Evolutionary conservation across 257 asterid genomes (phyloP), one percentile per base, ranked within the genome.

Genomic region (Scutellaria minor): DNA sequence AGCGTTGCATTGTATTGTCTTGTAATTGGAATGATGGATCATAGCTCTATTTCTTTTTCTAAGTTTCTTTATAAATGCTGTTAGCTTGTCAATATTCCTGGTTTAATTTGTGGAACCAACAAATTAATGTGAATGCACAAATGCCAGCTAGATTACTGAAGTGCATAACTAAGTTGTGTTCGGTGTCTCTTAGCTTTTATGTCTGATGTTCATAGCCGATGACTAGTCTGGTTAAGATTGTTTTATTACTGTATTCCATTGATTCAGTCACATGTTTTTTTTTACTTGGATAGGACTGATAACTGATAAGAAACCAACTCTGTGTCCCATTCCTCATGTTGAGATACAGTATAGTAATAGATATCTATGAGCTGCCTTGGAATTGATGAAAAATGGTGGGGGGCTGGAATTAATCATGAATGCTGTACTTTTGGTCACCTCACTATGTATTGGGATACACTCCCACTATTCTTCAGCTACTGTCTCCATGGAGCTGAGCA

Each of bases 1-100:
- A 72, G 18, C 47, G 62, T 37, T 31, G 73, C 31, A 56, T 11
- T 62, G n/a, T 27, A 31, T 50, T 5, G 63, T 41, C 11, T 11
- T 44, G 42, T 11, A 20, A 45, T 50, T 41, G 18, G 68, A 57
- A 57, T 27, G 62, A 56, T 56, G 62, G 15, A 11, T 27, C 44
- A 57, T 11, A 31, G 64, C 13, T 57, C 44, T 57, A 11, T 57
- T 57, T 55, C 14, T 0, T 22, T 27, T 57, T 12, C 64, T 27
- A 27, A 11, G 35, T 56, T 55, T 22, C 7, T 55, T 18, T 31
- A 2, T 31, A 31, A 31, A 31, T 31, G 37, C 3, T 31, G 2
- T 31, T 3, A 2, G 37, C 37, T 12, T 7, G 12, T 53, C 58
- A 53, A 14, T 53, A 6, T 52, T 52, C 11, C 57, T 14, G 10